Percentiles rank a stretch among this genome's conserved stretches.
Conservation (phyloP, 73 alveolate genomes). For the Paramecium caudatum region DNA sequence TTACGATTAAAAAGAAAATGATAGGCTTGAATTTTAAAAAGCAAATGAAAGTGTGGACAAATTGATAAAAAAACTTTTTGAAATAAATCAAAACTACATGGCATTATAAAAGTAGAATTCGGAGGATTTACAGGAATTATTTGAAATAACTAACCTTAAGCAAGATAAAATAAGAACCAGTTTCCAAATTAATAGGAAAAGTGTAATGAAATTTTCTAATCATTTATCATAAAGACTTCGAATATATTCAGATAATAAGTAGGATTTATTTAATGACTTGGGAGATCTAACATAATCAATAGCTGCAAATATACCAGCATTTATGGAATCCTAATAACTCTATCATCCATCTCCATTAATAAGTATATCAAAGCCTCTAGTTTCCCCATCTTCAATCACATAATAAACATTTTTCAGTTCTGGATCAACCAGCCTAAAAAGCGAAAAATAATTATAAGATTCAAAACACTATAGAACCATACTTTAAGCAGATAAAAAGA, state of each 20-base stretch:
- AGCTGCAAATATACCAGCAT: background rate
- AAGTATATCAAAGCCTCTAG: background rate
- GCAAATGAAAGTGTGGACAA: background rate
- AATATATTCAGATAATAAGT: background rate
- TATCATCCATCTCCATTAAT: background rate
- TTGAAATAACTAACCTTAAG: background rate
- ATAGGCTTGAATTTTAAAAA: background rate
- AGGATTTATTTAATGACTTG: background rate
- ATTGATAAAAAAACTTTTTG: background rate
- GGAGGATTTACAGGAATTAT: background rate
- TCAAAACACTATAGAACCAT: background rate
- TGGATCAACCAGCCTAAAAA: slow-evolving; percentile 15
- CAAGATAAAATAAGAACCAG: background rate
- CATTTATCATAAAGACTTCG: background rate
- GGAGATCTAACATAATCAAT: background rate
- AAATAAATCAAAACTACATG: background rate
- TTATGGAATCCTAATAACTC: slow-evolving; percentile 2
- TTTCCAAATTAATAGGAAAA: background rate
- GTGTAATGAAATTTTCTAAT: background rate
- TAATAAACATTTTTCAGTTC: slow-evolving; percentile 11
- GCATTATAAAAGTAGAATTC: background rate
- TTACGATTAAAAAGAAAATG: background rate
- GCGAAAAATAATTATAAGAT: background rate
- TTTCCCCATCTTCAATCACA: background rate
- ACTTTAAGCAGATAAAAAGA: slow-evolving; percentile 10